Evolutionary conservation across 441 rosid species (phyloP).

Genomic region (Gossypium aridum): DNA sequence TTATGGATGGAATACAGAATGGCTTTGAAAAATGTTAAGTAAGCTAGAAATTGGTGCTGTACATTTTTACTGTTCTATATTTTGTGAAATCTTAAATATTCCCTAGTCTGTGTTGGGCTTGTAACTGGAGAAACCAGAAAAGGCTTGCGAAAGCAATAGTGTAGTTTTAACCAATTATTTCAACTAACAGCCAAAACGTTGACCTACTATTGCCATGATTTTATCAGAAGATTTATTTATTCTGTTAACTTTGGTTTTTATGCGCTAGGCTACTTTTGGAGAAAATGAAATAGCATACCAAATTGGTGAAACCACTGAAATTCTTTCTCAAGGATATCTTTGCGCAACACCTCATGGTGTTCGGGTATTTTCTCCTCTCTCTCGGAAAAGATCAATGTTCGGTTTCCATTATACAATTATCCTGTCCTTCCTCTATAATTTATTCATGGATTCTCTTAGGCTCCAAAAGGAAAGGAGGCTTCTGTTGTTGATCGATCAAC

Average conservation of each 20-base stretch:
- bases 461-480: conserved; percentile 73
- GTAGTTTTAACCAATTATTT: background rate
- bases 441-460: conserved; percentile 33
- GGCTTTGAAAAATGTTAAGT: background rate
- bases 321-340: conserved; percentile 74
- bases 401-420: background rate
- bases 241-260: conserved; percentile 2
- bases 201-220: background rate
- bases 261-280: conserved; percentile 60
- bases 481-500: conserved; percentile 72
- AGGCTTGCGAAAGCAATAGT: background rate
- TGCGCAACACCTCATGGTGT: conserved; percentile 97
- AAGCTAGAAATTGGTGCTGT: background rate
- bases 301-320: conserved; percentile 87
- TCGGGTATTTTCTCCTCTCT: conserved; percentile 42
- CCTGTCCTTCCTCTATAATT: background rate
- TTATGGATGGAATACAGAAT: background rate
- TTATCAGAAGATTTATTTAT: background rate
- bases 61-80: background rate
- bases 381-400: background rate
- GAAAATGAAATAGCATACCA: conserved; percentile 92
- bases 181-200: background rate
- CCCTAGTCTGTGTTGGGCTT: background rate
- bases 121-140: background rate
- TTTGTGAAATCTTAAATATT: background rate